A percentile compares a stretch with the other conserved stretches of the same genome.
Evolutionary conservation across 129 eudicot genomes (phyloP).

Genomic region (Cynara cardunculus): DNA sequence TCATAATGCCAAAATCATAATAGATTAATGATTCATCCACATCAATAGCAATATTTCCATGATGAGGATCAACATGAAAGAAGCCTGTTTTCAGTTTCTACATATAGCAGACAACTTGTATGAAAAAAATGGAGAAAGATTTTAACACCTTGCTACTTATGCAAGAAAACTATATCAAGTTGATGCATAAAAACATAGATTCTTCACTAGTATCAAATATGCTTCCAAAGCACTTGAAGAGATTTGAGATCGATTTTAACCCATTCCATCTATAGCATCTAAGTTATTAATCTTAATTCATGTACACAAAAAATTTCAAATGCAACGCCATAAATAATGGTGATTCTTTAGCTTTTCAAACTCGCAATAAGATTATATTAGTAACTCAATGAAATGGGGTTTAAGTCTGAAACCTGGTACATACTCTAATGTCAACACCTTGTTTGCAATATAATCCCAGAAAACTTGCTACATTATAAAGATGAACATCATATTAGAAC

Average conservation of each 20-base stretch:
- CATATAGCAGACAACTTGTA: not conserved
- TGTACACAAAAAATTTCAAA: slow-evolving; percentile 27
- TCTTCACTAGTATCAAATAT: slow-evolving; percentile 81
- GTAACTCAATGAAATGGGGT: not conserved
- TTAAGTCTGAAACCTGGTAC: slow-evolving; percentile 73
- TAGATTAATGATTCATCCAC: slow-evolving; percentile 87
- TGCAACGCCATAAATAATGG: slow-evolving; percentile 12
- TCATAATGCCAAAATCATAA: too few relatives aligned
- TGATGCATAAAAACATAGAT: too few relatives aligned
- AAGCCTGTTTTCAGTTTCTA: slow-evolving; percentile 94
- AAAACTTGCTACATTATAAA: slow-evolving; percentile 53
- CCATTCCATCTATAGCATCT: slow-evolving; percentile 62
- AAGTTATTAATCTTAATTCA: slow-evolving; percentile 77
- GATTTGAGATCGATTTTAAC: slow-evolving; percentile 66
- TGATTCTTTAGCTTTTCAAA: not conserved
- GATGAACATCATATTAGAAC: not conserved
- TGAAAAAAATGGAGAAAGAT: too few relatives aligned
- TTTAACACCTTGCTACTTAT: too few relatives aligned
- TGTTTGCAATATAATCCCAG: slow-evolving; percentile 93
- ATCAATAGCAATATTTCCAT: slow-evolving; percentile 97
- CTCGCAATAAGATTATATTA: not conserved
- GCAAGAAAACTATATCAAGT: too few relatives aligned
- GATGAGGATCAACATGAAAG: slow-evolving; percentile 99
- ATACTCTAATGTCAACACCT: slow-evolving; percentile 95
- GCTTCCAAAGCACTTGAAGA: slow-evolving; percentile 88